Evolutionary conservation across 768 basidiomycete genomes (phyloP).

Genomic region (Mycena leptocephala): DNA sequence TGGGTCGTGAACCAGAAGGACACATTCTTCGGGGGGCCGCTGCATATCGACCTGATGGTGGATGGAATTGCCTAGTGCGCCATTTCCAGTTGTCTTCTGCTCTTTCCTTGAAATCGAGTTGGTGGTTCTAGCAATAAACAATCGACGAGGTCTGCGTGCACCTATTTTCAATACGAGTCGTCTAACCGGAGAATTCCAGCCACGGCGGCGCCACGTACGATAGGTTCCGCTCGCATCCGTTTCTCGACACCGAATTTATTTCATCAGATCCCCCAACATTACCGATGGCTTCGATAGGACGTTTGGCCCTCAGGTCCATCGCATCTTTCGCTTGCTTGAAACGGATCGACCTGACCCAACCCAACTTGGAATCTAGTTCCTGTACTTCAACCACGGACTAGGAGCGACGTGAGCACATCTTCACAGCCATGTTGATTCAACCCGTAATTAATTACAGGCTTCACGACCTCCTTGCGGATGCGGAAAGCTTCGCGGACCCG

Average conservation of each 20-base stretch:
- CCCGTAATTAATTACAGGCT: neutral
- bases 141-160: conserved; percentile 32
- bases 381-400: conserved; percentile 34
- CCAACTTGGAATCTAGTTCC: conserved; percentile 24
- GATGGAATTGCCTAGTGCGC: conserved; percentile 25
- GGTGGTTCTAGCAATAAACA: conserved; percentile 30
- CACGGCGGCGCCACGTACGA: conserved; percentile 37
- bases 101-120: neutral
- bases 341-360: neutral
- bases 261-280: conserved; percentile 40
- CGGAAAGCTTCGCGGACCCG: conserved; percentile 42
- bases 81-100: neutral
- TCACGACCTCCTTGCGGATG: conserved; percentile 40
- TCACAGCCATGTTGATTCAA: neutral
- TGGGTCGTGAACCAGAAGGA: conserved; percentile 49
- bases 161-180: neutral
- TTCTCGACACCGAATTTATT: neutral
- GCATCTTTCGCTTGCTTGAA: neutral
- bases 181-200: neutral
- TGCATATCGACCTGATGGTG: conserved; percentile 26
- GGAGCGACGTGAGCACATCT: neutral
- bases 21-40: conserved; percentile 38
- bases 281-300: conserved; percentile 48
- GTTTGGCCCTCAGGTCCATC: conserved; percentile 40
- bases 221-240: neutral